Evolutionary conservation across 2,329 filamentous ascomycete genomes (phyloP), one percentile per base, ranked within the genome.

Genomic region (Aspergillus glaucus): DNA sequence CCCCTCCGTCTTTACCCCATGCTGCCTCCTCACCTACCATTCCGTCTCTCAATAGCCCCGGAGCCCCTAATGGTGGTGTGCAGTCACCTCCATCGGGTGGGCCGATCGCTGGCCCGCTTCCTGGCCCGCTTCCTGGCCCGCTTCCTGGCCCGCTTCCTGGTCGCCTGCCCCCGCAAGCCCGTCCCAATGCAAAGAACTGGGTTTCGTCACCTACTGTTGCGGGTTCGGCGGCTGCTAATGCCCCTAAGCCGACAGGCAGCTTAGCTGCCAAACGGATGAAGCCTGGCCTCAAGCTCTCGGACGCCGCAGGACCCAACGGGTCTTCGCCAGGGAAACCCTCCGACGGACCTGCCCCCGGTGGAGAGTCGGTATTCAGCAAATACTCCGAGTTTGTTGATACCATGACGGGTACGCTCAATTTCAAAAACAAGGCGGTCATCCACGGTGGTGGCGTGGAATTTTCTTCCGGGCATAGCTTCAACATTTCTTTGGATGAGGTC

Each of bases 401-500:
- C 0, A 88, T 96, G 62, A 88, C 88, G 45, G 93, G 93, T 9
- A 94, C 87, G 59, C 77, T 98, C 54, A 94, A 85, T 7, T 98
- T 98, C 71, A 88, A 90, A 59, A 91, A 90, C 57, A 95, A 95
- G 57, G 93, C 93, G 9, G 82, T 89, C 4, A 87, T 98, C 46
- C 92, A 91, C 54, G 84, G 88, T 22, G 84, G 87, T 14, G 93
- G 93, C 22, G 91, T 98, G 53, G 86, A 97, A 63, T 98, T 98
- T 64, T 85, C 87, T 21, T 90, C 87, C 50, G 93, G 93, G 2
- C 86, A 85, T 47, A 89, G 84, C 15, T 97, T 98, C 70, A 89
- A 80, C 62, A 97, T 98, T 63, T 97, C 92, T 3, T 77, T 98
- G 39, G 92, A 98, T 63, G 92, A 98, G 67, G 87, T 98, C 5